Conservation (phyloP, 345 rosid species). For the Hibiscus tridactylites region DNA sequence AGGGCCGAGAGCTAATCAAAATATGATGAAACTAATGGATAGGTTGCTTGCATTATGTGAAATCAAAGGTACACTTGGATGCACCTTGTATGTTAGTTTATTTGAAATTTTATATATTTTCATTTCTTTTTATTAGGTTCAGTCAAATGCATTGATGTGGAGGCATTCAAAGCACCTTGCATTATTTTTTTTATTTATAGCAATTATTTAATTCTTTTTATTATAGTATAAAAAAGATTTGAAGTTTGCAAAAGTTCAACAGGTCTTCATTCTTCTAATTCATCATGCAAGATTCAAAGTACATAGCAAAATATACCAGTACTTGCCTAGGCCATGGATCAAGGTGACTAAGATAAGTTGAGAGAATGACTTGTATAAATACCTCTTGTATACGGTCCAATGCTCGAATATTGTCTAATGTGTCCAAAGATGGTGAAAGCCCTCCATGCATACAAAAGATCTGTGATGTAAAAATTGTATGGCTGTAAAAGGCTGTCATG, state of each 20-base stretch:
- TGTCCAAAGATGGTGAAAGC: constrained; percentile 88
- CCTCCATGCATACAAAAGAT: constrained; percentile 96
- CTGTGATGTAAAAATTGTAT: constrained; percentile 20
- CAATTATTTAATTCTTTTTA: too few relatives aligned
- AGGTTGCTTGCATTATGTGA: too few relatives aligned
- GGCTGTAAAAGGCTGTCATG: constrained; percentile 4
- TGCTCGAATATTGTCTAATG: constrained; percentile 79
- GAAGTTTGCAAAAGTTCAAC: neutral
- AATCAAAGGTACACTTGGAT: too few relatives aligned
- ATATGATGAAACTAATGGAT: too few relatives aligned
- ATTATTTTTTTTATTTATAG: too few relatives aligned
- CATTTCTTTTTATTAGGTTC: too few relatives aligned
- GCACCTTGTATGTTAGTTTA: too few relatives aligned
- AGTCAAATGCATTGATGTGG: too few relatives aligned
- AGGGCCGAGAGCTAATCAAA: too few relatives aligned
- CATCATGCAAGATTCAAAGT: neutral
- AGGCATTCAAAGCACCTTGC: too few relatives aligned
- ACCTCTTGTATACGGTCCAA: constrained; percentile 95
- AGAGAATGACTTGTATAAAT: neutral
- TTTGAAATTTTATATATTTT: too few relatives aligned
- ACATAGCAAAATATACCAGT: neutral
- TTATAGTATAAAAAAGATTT: too few relatives aligned
- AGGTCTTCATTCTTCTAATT: neutral
- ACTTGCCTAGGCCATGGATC: neutral
- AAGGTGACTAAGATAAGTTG: neutral